A percentile compares a stretch with the other conserved stretches of the same genome.
Evolutionary conservation across 805 yeast species (phyloP).

Genomic region (Jamesozyma gamospora): DNA sequence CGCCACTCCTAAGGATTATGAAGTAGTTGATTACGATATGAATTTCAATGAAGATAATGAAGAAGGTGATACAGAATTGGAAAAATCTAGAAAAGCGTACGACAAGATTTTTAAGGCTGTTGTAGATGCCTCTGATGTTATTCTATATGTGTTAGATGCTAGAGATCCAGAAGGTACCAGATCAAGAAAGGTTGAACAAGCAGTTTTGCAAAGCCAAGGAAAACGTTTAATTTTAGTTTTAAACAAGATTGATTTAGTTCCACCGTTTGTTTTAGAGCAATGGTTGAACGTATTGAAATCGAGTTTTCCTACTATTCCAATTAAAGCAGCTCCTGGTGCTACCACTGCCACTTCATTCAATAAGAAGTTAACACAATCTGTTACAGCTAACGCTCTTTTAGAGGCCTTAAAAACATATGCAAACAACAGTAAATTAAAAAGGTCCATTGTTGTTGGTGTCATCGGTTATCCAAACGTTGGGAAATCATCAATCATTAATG

Average conservation of each 20-base stretch:
- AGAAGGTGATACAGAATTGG: constrained; percentile 42
- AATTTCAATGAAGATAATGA: constrained; percentile 36
- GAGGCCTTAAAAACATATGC: constrained; percentile 82
- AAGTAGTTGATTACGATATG: constrained; percentile 41
- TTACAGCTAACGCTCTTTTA: constrained; percentile 64
- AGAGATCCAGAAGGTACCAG: constrained; percentile 95
- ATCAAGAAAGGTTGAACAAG: constrained; percentile 83
- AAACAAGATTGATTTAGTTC: constrained; percentile 89
- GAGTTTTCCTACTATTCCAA: constrained; percentile 85
- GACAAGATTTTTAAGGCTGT: constrained; percentile 91
- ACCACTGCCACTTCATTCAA: constrained; percentile 59
- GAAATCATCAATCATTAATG: constrained; percentile 87
- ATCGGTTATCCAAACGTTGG: constrained; percentile 98
- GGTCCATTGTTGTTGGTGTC: constrained; percentile 88
- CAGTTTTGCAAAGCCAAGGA: constrained; percentile 62
- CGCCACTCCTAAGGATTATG: constrained; percentile 36
- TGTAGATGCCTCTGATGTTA: constrained; percentile 84
- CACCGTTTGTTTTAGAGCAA: constrained; percentile 68
- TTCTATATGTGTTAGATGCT: constrained; percentile 90
- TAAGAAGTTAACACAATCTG: constrained; percentile 58
- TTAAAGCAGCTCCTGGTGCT: constrained; percentile 71
- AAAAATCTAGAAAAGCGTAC: constrained; percentile 78
- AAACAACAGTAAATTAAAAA: constrained; percentile 68
- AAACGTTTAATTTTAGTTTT: constrained; percentile 79
- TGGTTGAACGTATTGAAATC: constrained; percentile 76